These are phyloP conservation scores for Zasmidium angulare DNA, from an alignment of 2,329 filamentous ascomycete species.

Conservation along the genomic window DNA sequence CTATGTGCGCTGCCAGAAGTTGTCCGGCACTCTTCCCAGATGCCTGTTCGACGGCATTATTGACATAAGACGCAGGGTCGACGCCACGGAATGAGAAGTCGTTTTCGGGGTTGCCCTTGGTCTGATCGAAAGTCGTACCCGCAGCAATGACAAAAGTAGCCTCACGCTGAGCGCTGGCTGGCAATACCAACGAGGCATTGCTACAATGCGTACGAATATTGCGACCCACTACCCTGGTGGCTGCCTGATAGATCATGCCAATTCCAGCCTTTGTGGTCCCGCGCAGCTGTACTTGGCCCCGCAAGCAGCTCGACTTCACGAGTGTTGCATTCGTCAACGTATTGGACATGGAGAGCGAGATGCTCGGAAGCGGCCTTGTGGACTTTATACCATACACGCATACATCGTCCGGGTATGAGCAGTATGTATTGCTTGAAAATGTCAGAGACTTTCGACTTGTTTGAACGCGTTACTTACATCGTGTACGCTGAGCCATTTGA, in stretches of 20 bases:
- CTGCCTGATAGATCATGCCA: constrained; percentile 48
- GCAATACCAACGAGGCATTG: constrained; percentile 32
- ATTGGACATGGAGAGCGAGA: constrained; percentile 48
- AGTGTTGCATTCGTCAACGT: constrained; percentile 30
- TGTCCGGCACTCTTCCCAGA: constrained; percentile 33
- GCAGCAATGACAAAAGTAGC: constrained; percentile 46
- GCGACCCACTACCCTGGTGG: constrained; percentile 33
- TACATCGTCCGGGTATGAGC: constrained; percentile 45
- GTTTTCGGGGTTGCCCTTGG: constrained; percentile 43
- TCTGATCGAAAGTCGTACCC: constrained; percentile 53
- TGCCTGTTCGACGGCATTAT: constrained; percentile 36
- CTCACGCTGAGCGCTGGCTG: constrained; percentile 22
- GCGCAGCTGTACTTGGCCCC: constrained; percentile 33
- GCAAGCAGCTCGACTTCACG: constrained; percentile 16
- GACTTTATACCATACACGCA: constrained; percentile 42
- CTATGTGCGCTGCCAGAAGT: constrained; percentile 39
- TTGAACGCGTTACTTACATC: constrained; percentile 6
- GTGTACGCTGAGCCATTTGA: constrained; percentile 33
- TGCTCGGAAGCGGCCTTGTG: constrained; percentile 36
- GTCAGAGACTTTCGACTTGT: background rate
- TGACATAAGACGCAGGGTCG: constrained; percentile 45
- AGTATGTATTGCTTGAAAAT: constrained; percentile 41
- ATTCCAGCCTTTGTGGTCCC: constrained; percentile 43
- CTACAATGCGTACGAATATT: constrained; percentile 24
- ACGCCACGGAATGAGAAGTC: constrained; percentile 51